Conservation (phyloP, 2,329 filamentous ascomycete species). For the Davidsoniella australis region DNA sequence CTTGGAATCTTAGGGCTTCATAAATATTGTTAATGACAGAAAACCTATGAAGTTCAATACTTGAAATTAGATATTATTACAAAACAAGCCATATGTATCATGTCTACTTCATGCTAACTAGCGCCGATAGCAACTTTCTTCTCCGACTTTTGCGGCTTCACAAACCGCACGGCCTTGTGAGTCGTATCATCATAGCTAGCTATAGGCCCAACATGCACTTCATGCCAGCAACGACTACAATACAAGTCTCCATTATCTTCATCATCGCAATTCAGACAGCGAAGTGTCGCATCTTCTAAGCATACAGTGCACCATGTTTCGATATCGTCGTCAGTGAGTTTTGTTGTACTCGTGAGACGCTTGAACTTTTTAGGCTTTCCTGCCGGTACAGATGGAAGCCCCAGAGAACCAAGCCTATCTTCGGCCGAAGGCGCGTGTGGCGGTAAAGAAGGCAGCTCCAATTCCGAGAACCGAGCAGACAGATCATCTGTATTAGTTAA, state of each 20-base stretch:
- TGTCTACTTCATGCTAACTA: constrained; percentile 11
- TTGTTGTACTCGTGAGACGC: constrained; percentile 23
- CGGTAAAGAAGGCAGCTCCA: constrained; percentile 23
- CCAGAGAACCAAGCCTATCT: constrained; percentile 14
- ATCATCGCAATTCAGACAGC: constrained; percentile 53
- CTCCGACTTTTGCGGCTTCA: constrained; percentile 19
- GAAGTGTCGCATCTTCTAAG: constrained; percentile 56
- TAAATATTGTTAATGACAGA: not conserved
- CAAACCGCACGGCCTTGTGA: constrained; percentile 50
- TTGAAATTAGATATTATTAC: too few species aligned
- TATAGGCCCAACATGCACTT: constrained; percentile 55
- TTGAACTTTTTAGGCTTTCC: constrained; percentile 28
- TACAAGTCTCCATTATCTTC: constrained; percentile 39
- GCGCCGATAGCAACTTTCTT: constrained; percentile 24
- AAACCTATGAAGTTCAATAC: too few species aligned
- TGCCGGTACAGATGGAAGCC: constrained; percentile 27
- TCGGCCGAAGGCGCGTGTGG: constrained; percentile 15
- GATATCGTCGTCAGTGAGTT: constrained; percentile 52
- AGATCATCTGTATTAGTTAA: constrained; percentile 25
- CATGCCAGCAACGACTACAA: constrained; percentile 62
- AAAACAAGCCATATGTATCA: not conserved
- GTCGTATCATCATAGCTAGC: constrained; percentile 54
- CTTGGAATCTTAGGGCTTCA: too few species aligned
- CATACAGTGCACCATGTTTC: constrained; percentile 72
- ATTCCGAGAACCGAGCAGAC: constrained; percentile 33